Base-by-base conservation (phyloP, 805 yeast genomes). In the Saturnispora galanensis region DNA sequence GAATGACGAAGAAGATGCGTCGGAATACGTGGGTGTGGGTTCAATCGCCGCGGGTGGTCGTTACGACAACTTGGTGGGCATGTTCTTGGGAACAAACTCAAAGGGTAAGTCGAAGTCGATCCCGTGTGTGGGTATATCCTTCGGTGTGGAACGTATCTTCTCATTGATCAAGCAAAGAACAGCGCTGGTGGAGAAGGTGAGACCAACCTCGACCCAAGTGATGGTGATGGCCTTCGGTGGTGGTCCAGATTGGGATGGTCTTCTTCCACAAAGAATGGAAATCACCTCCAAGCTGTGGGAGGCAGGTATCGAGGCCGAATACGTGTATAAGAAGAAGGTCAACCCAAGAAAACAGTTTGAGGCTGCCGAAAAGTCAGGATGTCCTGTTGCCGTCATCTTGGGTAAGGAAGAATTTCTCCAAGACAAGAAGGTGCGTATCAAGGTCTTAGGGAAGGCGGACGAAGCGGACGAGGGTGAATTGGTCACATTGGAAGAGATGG, bases 11-110 rank as follows among this genome's bases (percentile, higher is more conserved):
- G 96, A 87, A 53, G 97, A 93, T 64, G 96, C 96, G 46, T 84
- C 95, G 43, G 97, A 86, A 52, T 87, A 84, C 56, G 97, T 93
- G 44, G 98, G 98, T 55, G 96, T 90, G 36, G 98, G 98, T 31
- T 93, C 98, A 5, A 88, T 93, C 58, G 96, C 96, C 42, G 98
- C 96, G 41, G 98, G 98, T 68, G 98, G 98, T 52, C 85, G 98
- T 65, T 93, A 93, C 65, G 98, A 93, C 65, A 83, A 84, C 57
- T 76, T 93, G 49, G 97, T 93, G 33, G 96, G 96, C 54, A 93
- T 93, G 98, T 93, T 93, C 63, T 76, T 87, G 43, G 74, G 75
- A 49, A 80, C 94, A 36, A 81, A 80, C 53, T 88, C 93, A 54
- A 86, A 85, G 66, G 68, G 68, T 41, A 82, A 82, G 63, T 67